Conservation (phyloP, 768 basidiomycete genomes). For the Tulasnella sp. region DNA sequence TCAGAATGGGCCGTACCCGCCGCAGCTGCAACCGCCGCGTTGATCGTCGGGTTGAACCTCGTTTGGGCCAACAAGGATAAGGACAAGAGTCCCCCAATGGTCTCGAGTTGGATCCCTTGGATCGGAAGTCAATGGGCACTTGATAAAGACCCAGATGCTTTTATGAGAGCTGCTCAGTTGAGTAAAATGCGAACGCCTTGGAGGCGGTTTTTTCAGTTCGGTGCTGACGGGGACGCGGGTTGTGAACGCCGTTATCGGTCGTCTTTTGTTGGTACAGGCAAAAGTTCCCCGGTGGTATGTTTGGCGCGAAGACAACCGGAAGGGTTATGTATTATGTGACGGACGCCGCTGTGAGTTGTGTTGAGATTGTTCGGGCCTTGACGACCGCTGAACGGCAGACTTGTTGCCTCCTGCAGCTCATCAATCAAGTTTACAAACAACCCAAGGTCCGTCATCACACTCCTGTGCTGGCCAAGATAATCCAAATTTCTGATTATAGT, state of each 20-base stretch:
- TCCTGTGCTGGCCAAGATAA: not conserved
- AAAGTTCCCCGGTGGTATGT: constrained; percentile 13
- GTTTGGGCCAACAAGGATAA: not conserved
- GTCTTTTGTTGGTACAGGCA: not conserved
- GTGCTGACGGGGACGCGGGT: not conserved
- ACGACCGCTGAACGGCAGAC: not conserved
- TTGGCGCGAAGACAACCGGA: constrained; percentile 12
- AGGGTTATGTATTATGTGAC: constrained; percentile 13
- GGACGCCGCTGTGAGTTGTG: not conserved
- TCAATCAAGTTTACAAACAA: constrained; percentile 26
- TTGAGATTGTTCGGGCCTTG: not conserved
- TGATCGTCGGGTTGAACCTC: not conserved
- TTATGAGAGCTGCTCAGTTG: constrained; percentile 18
- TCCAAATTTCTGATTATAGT: not conserved
- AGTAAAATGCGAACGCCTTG: not conserved
- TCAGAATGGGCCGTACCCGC: constrained; percentile 21
- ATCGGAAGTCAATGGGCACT: not conserved
- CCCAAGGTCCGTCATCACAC: constrained; percentile 15
- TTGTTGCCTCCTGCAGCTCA: not conserved
- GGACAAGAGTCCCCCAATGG: constrained; percentile 16
- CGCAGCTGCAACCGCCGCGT: constrained; percentile 5
- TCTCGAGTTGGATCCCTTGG: constrained; percentile 23
- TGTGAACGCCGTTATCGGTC: not conserved
- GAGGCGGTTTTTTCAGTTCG: not conserved
- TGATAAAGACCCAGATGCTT: constrained; percentile 17